Base-by-base conservation (phyloP, 2,329 filamentous ascomycete genomes). In the Colletotrichum tabaci region DNA sequence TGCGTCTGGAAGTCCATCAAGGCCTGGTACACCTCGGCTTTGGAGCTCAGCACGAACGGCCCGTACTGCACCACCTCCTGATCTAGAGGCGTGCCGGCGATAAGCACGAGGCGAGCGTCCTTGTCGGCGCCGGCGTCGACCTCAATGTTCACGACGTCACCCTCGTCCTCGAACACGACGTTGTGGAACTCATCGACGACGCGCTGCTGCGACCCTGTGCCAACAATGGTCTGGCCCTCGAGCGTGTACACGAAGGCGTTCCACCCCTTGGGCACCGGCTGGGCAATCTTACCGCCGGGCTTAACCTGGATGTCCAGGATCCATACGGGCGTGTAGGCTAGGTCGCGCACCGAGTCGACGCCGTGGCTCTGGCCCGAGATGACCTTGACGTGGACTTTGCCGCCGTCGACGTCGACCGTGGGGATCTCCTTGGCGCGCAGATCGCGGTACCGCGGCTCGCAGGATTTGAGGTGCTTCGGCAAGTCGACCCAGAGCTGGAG, bases 321-420 rank as follows among this genome's bases (percentile, higher is more conserved):
- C 96, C 96, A 98, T n/a, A 98, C 95, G 0, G 96, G 96, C 2
- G 96, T 98, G 82, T 98, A 98, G 16, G 96, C 95, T 55, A 98
- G 86, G 78, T 98, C 95, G 79, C 96, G 91, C 64, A 98, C 89
- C 16, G 92, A 94, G 79, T 98, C 95, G 63, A 96, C 89, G 55
- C 94, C 95, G 77, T 95, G 92, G 66, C 91, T 92, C 79, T 93
- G 90, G 23, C 96, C 96, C 0, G 92, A 95, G 76, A 98, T 98
- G 75, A 98, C 93, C 83, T 98, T 98, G 75, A 98, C 87, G 50
- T 86, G 87, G 21, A 97, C 94, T 74, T 89, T 92, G 66, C 89
- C 93, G 53, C 90, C 90, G 76, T 96, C 94, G 40, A 90, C 84
- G 9, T 88, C 89, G n/a, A 90, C 93, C 4, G 84, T 78, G 0